A percentile compares a stretch with the other conserved stretches of the same genome.
Conservation (phyloP, 495 filamentous ascomycete genomes). For the Hapsidospora chrysogenum region DNA sequence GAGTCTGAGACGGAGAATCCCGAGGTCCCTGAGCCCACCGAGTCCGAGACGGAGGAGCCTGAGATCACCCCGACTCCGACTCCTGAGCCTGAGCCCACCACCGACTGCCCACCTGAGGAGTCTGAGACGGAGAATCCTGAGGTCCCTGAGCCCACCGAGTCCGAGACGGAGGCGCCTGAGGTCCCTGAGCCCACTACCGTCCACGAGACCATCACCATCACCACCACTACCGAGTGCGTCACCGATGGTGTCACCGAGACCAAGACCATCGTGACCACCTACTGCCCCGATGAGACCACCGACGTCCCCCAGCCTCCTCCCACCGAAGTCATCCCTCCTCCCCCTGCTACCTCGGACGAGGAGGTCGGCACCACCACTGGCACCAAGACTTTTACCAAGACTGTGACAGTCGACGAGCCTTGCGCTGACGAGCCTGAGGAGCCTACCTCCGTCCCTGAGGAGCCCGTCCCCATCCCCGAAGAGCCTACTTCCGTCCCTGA, state of each 20-base stretch:
- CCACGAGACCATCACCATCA: slow-evolving; percentile 20
- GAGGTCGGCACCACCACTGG: background rate
- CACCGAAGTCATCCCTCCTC: slow-evolving; percentile 30
- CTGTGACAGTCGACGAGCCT: background rate
- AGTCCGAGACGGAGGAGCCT: background rate
- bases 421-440: too few relatives aligned
- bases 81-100: slow-evolving; percentile 11
- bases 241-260: slow-evolving; percentile 4
- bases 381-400: slow-evolving; percentile 2
- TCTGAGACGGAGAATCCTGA: background rate
- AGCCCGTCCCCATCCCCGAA: background rate
- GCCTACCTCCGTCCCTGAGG: background rate
- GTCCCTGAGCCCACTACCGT: slow-evolving; percentile 18
- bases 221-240: slow-evolving; percentile 31
- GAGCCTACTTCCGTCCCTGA: background rate
- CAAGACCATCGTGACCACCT: slow-evolving; percentile 20
- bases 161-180: background rate
- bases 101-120: slow-evolving; percentile 9
- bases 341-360: background rate
- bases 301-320: slow-evolving; percentile 39
- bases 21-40: background rate
- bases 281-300: slow-evolving; percentile 43
- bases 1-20: background rate
- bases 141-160: background rate
- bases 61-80: slow-evolving; percentile 18